Evolutionary conservation across 495 filamentous ascomycete species (phyloP), one percentile per base, ranked within the genome.

Genomic region (Ramalina peruviana): DNA sequence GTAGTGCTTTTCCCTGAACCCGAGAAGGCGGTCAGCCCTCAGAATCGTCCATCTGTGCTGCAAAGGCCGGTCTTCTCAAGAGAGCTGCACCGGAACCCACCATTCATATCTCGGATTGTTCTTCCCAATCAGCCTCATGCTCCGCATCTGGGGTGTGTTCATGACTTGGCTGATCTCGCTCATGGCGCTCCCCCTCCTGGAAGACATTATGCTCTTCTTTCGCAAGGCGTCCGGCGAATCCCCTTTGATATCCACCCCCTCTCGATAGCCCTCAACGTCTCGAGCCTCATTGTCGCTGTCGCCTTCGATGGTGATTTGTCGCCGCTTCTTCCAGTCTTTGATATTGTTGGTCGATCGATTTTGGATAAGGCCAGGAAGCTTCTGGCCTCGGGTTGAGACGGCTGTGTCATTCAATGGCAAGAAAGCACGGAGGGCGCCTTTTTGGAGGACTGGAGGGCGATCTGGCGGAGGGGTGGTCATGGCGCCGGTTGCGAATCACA

Each of bases 51-150:
- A 25, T 19, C 1, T 9, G 1, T 9, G 13, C 4, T 25, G 17
- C 17, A n/a, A 25, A 1, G 16, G 17, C n/a, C n/a, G 20, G 30
- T 48, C 13, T 19, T 2, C 13, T 42, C 40, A 20, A 11, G 1
- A 21, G 25, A 17, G 19, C 43, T 12, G 30, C 30, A 33, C 12
- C 30, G 30, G n/a, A 42, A 49, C 37, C 38, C 43, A 65, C 65
- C 84, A 89, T 47, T 69, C 69, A 59, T 89, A 88, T 39, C 82
- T 64, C 15, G 83, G 83, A 58, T 86, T 89, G 55, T 68, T 80
- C 51, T 80, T 83, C 16, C 85, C 84, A 59, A 88, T 88, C 53
- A 89, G 66, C 17, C 82, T 67, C 80, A 86, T 83, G 51, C 77
- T 82, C 39, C 85, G 71, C 80, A 87, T 84, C 55, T 83, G 74